Conservation (phyloP, 2,329 filamentous ascomycete genomes). For the Paecilomyces formosus region DNA sequence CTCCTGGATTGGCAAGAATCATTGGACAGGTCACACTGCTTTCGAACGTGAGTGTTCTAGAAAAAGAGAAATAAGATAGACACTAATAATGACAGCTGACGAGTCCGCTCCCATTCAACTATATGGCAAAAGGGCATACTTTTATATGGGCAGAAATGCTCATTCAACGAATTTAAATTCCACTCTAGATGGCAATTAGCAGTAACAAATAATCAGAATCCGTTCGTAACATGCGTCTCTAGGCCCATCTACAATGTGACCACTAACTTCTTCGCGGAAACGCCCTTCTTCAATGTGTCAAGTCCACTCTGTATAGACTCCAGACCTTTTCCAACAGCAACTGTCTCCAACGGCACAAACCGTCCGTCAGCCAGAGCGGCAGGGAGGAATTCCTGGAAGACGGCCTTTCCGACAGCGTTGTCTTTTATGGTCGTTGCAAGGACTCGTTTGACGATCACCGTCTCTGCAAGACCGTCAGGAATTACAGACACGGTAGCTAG, state of each 20-base stretch:
- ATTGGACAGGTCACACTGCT: too few relatives aligned
- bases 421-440: conserved; percentile 16
- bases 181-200: too few relatives aligned
- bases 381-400: conserved; percentile 28
- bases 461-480: conserved; percentile 7
- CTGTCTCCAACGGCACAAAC: conserved; percentile 6
- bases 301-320: neutral
- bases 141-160: too few relatives aligned
- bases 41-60: too few relatives aligned
- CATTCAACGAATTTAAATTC: too few relatives aligned
- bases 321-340: neutral
- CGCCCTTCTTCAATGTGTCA: neutral
- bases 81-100: neutral
- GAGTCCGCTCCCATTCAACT: neutral
- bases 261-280: neutral
- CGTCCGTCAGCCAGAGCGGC: neutral
- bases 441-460: conserved; percentile 15
- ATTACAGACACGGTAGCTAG: conserved; percentile 5
- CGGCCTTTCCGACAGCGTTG: conserved; percentile 16
- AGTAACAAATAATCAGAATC: too few relatives aligned
- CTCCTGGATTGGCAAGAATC: too few relatives aligned
- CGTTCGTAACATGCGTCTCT: too few relatives aligned
- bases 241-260: neutral
- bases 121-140: too few relatives aligned
- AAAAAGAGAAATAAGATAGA: neutral